Evolutionary conservation across 2,329 filamentous ascomycete genomes (phyloP).

Genomic region (Pseudocercospora musae): DNA sequence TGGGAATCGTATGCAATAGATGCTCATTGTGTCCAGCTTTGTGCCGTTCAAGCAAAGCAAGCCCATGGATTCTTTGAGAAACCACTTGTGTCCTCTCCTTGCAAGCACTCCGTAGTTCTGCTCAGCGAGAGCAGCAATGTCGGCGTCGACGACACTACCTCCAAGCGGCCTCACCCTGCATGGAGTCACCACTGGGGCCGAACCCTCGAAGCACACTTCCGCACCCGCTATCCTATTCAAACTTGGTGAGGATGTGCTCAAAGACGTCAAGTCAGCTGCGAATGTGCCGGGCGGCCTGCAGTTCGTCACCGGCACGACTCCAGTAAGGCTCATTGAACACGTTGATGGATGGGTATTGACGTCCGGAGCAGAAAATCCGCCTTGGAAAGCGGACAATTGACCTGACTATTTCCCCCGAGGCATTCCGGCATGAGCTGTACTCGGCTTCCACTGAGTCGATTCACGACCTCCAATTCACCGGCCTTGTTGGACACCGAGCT

Average conservation of each 20-base stretch:
- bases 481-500: constrained; percentile 56
- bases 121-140: constrained; percentile 15
- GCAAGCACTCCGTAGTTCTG: constrained; percentile 7
- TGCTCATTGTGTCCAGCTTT: constrained; percentile 24
- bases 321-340: constrained; percentile 27
- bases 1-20: constrained; percentile 8
- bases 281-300: constrained; percentile 29
- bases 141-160: constrained; percentile 19
- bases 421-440: constrained; percentile 59
- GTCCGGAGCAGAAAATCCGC: constrained; percentile 47
- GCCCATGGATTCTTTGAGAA: constrained; percentile 24
- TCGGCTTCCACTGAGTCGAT: constrained; percentile 41
- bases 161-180: constrained; percentile 29
- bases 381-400: constrained; percentile 56
- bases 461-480: constrained; percentile 53
- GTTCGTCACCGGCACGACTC: constrained; percentile 34
- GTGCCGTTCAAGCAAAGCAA: constrained; percentile 21
- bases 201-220: constrained; percentile 17
- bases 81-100: constrained; percentile 3
- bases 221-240: constrained; percentile 32
- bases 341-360: background rate
- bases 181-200: constrained; percentile 20
- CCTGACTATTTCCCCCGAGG: constrained; percentile 53
- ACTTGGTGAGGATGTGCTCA: constrained; percentile 31
- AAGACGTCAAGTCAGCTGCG: constrained; percentile 35